Percentiles rank a stretch among this genome's conserved stretches.
Evolutionary conservation across 352 stramenopile genomes (phyloP).

Genomic region (Phytopythium litorale): DNA sequence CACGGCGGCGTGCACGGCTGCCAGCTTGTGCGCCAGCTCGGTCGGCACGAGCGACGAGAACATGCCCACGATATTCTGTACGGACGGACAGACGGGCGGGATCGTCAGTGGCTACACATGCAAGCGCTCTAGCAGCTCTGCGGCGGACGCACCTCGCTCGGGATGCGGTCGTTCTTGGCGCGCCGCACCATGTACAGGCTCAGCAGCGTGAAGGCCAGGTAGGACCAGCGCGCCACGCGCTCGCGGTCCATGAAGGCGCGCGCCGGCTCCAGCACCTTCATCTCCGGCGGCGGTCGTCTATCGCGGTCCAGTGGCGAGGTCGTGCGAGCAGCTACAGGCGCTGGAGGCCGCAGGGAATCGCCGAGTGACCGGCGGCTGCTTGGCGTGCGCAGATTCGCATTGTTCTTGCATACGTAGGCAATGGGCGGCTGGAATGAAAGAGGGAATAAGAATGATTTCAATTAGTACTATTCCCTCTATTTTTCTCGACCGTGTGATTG

Average conservation of each 20-base stretch:
- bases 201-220: slow-evolving; percentile 32
- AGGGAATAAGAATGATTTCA: no score
- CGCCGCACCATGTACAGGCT: slow-evolving; percentile 37
- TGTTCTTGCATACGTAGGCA: slow-evolving; percentile 3
- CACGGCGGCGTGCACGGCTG: slow-evolving; percentile 34
- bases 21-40: slow-evolving; percentile 50
- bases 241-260: slow-evolving; percentile 20
- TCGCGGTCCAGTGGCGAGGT: neutral
- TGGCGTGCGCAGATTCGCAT: neutral
- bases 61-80: slow-evolving; percentile 43
- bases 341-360: neutral
- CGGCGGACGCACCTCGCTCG: slow-evolving; percentile 23
- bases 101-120: no score
- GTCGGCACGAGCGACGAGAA: slow-evolving; percentile 35
- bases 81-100: slow-evolving; percentile 2
- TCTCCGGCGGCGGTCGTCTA: neutral
- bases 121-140: no score
- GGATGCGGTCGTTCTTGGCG: slow-evolving; percentile 38
- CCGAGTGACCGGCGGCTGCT: neutral
- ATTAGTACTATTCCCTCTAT: no score
- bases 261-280: slow-evolving; percentile 24
- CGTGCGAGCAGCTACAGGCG: neutral
- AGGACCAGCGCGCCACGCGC: slow-evolving; percentile 35
- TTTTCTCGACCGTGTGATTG: no score
- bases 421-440: no score